Conservation (phyloP, 371 early-diverging fungal genomes). For the Mortierella sp. region DNA sequence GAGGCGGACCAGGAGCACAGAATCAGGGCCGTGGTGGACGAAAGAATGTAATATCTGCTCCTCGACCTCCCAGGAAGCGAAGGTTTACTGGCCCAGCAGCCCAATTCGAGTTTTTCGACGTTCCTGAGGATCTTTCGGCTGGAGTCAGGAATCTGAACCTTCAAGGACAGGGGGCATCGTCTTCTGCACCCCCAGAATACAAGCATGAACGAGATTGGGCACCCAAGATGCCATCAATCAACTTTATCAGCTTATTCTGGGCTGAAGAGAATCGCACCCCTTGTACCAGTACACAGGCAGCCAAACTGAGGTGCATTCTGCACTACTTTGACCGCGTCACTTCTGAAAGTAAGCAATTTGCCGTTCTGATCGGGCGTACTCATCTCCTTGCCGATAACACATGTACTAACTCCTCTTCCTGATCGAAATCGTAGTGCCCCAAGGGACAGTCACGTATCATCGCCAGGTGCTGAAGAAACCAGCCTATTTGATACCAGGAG, state of each 20-base stretch:
- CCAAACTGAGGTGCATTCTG: conserved; percentile 59
- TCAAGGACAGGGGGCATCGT: conserved; percentile 7
- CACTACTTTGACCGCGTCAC: conserved; percentile 60
- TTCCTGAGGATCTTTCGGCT: not conserved
- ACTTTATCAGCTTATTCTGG: conserved; percentile 57
- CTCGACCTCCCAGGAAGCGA: conserved; percentile 26
- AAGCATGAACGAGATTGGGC: conserved; percentile 12
- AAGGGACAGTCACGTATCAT: conserved; percentile 59
- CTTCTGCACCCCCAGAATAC: not conserved
- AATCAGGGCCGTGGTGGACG: not conserved
- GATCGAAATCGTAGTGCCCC: conserved; percentile 36
- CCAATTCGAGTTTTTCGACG: conserved; percentile 34
- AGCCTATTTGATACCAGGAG: conserved; percentile 28
- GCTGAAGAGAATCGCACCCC: conserved; percentile 21
- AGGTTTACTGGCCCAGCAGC: conserved; percentile 23
- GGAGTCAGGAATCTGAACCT: conserved; percentile 10
- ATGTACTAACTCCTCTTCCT: too few species aligned
- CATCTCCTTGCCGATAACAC: not conserved
- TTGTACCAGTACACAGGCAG: conserved; percentile 39
- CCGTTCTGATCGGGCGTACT: too few species aligned
- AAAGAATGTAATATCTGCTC: conserved; percentile 5
- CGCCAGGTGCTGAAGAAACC: conserved; percentile 56
- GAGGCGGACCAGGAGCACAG: not conserved
- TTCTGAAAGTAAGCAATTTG: conserved; percentile 32
- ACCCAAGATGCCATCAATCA: conserved; percentile 57